phyloP scores from a whole-genome alignment of 2,329 filamentous ascomycete species.

The Trichophyton simii region DNA sequence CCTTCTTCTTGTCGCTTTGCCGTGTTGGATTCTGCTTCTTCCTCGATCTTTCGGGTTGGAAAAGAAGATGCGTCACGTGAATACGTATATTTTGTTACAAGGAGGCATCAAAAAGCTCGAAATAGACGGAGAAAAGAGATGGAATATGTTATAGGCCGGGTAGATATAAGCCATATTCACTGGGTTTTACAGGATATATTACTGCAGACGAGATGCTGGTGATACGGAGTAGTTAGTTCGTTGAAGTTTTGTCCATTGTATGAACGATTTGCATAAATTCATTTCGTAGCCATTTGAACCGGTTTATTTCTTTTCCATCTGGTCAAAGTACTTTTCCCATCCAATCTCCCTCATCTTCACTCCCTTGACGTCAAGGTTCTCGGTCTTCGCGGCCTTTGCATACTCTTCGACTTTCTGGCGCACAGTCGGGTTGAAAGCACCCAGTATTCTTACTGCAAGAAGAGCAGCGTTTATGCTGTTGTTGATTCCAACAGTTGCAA shows the following conservation, averaged over 20 bases:
- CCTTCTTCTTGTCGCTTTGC: background rate
- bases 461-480: slow-evolving; percentile 67
- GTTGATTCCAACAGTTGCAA: slow-evolving; percentile 66
- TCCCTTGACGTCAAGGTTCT: slow-evolving; percentile 34
- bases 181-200: background rate
- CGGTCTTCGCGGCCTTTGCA: slow-evolving; percentile 28
- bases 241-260: background rate
- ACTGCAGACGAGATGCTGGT: background rate
- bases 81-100: background rate
- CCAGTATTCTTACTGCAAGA: slow-evolving; percentile 57
- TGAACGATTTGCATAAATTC: background rate
- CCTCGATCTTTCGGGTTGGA: background rate
- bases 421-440: slow-evolving; percentile 34
- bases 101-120: background rate
- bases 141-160: background rate
- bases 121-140: background rate
- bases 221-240: background rate
- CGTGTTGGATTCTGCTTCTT: background rate
- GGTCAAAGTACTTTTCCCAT: slow-evolving; percentile 34
- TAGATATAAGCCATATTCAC: background rate
- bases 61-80: background rate
- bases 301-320: slow-evolving; percentile 22
- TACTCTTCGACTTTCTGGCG: slow-evolving; percentile 34
- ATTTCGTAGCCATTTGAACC: background rate
- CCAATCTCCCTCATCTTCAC: slow-evolving; percentile 32